Evolutionary conservation across 1,284 basidiomycete species (phyloP).

Genomic region (Fomitopsis pinicola): DNA sequence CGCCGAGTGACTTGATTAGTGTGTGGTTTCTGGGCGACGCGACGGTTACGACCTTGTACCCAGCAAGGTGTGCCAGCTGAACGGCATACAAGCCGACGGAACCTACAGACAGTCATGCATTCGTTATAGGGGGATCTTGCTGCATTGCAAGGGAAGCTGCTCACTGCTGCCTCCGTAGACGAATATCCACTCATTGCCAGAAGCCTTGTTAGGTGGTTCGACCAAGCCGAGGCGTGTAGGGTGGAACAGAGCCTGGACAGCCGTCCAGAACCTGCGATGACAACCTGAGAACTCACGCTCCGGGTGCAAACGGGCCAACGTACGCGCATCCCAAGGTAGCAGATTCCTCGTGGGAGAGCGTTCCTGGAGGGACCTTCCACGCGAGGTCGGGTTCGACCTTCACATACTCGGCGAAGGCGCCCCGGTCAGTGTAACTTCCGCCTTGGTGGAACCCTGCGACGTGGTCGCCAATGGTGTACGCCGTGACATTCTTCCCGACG

Average conservation of each 20-base stretch:
- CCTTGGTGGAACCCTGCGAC: conserved; percentile 21
- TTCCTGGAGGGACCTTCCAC: conserved; percentile 28
- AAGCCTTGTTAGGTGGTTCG: conserved; percentile 11
- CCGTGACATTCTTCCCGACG: conserved; percentile 17
- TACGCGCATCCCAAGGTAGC: conserved; percentile 31
- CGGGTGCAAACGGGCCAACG: background rate
- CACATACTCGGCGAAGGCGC: conserved; percentile 37
- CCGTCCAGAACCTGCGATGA: conserved; percentile 22
- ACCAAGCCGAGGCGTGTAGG: conserved; percentile 15
- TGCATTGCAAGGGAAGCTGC: background rate
- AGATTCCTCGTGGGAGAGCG: conserved; percentile 29
- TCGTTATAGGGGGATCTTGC: background rate
- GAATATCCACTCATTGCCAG: conserved; percentile 17
- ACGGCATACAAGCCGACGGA: conserved; percentile 39
- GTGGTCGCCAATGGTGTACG: conserved; percentile 16
- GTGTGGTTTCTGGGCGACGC: conserved; percentile 35
- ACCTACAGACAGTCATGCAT: conserved; percentile 5
- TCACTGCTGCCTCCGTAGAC: conserved; percentile 24
- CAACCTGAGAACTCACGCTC: background rate
- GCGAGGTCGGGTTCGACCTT: conserved; percentile 27
- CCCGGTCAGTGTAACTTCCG: conserved; percentile 17
- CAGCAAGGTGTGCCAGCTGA: conserved; percentile 37
- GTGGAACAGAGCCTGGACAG: conserved; percentile 28
- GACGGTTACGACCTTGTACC: conserved; percentile 37
- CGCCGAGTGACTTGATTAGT: conserved; percentile 36